Evolutionary conservation across 1,139 yeast genomes (phyloP).

Genomic region (Saccharomyces hybrid): DNA sequence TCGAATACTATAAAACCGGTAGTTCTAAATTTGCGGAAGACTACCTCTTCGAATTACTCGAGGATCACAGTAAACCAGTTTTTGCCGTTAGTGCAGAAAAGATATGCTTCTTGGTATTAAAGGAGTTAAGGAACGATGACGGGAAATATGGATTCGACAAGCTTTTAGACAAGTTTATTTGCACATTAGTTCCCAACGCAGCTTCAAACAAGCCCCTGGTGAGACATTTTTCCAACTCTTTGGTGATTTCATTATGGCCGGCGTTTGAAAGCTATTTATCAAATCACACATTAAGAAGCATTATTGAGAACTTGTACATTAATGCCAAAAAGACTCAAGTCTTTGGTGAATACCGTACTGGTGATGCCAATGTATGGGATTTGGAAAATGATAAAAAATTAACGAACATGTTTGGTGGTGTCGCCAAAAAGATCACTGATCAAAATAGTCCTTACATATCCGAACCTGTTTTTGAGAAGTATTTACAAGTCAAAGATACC

Average conservation of each 20-base stretch:
- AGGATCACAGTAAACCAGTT: constrained; percentile 41
- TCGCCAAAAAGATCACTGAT: constrained; percentile 44
- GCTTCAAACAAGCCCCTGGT: constrained; percentile 76
- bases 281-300: constrained; percentile 18
- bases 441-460: constrained; percentile 45
- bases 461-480: constrained; percentile 34
- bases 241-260: constrained; percentile 51
- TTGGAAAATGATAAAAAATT: constrained; percentile 52
- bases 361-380: constrained; percentile 79
- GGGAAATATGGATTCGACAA: constrained; percentile 4
- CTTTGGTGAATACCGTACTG: constrained; percentile 59
- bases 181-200: constrained; percentile 52
- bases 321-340: constrained; percentile 42
- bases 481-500: constrained; percentile 31
- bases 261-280: constrained; percentile 23
- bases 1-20: neutral
- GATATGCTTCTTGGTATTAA: constrained; percentile 46
- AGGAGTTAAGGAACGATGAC: constrained; percentile 33
- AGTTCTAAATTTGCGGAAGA: constrained; percentile 16
- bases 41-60: constrained; percentile 26
- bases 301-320: constrained; percentile 26
- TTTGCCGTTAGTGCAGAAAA: constrained; percentile 56
- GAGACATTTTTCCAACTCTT: constrained; percentile 77
- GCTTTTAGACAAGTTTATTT: constrained; percentile 32
- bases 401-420: constrained; percentile 70